Percentiles rank a stretch among this genome's conserved stretches.
phyloP scores from a whole-genome alignment of 768 basidiomycete species.

The Mycena haematopus region DNA sequence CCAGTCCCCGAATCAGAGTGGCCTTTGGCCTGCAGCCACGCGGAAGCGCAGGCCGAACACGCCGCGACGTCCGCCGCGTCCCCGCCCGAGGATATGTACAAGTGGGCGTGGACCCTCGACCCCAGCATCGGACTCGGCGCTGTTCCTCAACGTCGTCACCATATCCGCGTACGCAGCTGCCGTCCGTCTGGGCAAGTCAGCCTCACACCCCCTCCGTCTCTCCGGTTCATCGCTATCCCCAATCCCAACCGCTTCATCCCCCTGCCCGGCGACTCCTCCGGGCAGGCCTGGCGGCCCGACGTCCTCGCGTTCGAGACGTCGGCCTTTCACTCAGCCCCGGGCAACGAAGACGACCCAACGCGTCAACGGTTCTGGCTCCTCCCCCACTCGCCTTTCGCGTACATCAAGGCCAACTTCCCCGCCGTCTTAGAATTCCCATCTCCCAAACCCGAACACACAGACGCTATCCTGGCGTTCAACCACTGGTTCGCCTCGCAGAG shows the following conservation, averaged over 20 bases:
- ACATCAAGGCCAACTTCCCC: conserved; percentile 9
- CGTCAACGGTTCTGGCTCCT: neutral
- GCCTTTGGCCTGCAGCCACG: conserved; percentile 6
- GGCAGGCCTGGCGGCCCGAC: conserved; percentile 18
- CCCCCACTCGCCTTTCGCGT: conserved; percentile 2
- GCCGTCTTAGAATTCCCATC: too few species aligned
- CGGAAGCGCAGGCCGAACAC: conserved; percentile 12
- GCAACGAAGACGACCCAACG: neutral
- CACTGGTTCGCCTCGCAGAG: conserved; percentile 9
- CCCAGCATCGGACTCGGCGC: conserved; percentile 8
- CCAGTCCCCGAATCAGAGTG: neutral
- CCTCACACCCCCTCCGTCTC: conserved; percentile 4
- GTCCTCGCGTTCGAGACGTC: conserved; percentile 5
- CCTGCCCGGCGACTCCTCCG: conserved; percentile 5
- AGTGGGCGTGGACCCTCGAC: conserved; percentile 16
- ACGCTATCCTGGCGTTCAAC: conserved; percentile 8
- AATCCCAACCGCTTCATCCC: conserved; percentile 13
- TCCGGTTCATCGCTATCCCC: conserved; percentile 9
- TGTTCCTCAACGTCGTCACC: conserved; percentile 18
- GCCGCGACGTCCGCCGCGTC: conserved; percentile 2
- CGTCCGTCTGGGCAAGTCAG: conserved; percentile 8
- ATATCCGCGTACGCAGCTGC: conserved; percentile 19
- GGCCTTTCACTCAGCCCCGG: conserved; percentile 1
- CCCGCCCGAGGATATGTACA: conserved; percentile 7
- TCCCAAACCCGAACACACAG: neutral